Evolutionary conservation across 345 rosid species (phyloP).

Genomic region (Euphorbia peplus): DNA sequence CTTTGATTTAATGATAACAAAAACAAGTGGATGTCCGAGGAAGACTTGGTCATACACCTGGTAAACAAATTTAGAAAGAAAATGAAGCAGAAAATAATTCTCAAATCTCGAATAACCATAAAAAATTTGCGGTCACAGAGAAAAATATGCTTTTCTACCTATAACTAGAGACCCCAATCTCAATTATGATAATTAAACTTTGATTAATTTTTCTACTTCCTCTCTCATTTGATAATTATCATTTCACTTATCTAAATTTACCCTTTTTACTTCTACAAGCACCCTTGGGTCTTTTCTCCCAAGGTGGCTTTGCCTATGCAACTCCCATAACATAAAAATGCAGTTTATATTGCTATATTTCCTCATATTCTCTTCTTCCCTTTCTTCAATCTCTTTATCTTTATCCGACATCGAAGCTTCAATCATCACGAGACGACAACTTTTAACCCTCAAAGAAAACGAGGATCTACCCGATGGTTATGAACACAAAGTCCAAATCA

Average conservation of each 20-base stretch:
- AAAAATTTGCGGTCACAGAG: neutral
- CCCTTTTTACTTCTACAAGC: neutral
- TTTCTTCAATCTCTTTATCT: neutral
- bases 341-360: neutral
- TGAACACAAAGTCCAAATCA: neutral
- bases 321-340: neutral
- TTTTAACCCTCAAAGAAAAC: conserved; percentile 2
- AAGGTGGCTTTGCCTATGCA: neutral
- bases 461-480: conserved; percentile 1
- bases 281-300: conserved; percentile 10
- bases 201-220: too few species aligned
- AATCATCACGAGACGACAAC: conserved; percentile 15
- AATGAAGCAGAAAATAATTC: neutral
- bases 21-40: neutral
- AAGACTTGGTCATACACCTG: neutral
- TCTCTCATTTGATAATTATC: neutral
- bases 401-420: conserved; percentile 13
- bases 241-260: neutral
- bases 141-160: neutral
- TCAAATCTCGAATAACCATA: neutral
- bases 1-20: too few species aligned
- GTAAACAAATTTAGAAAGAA: neutral
- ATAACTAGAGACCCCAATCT: neutral
- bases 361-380: neutral
- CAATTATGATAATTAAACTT: too few species aligned